Conservation (phyloP, 129 eudicot genomes). For the Centrapalus pauciflorus region DNA sequence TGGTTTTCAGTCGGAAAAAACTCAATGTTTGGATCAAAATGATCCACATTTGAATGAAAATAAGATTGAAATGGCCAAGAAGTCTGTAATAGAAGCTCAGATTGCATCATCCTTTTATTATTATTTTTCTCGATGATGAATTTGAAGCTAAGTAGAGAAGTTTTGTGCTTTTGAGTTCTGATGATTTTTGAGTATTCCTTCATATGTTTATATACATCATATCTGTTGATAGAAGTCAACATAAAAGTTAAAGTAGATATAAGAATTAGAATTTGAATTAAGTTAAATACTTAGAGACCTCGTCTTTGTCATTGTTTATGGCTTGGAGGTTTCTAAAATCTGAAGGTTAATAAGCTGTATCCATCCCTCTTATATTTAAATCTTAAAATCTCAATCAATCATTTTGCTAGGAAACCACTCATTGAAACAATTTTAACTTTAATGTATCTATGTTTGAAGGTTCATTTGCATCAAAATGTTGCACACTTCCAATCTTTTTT, state of each 20-base stretch:
- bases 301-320: slow-evolving; percentile 8
- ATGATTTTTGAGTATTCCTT: slow-evolving; percentile 13
- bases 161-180: slow-evolving; percentile 16
- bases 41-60: slow-evolving; percentile 28
- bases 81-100: slow-evolving; percentile 35
- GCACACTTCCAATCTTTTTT: no score
- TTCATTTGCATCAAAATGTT: no score
- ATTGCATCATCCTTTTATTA: slow-evolving; percentile 27
- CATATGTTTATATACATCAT: slow-evolving; percentile 26
- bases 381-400: slow-evolving; percentile 17
- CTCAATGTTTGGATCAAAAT: slow-evolving; percentile 8
- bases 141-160: slow-evolving; percentile 8
- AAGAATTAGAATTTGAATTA: slow-evolving; percentile 19
- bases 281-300: slow-evolving; percentile 25
- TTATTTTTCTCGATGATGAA: slow-evolving; percentile 14
- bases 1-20: neutral
- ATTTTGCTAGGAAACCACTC: neutral
- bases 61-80: slow-evolving; percentile 35
- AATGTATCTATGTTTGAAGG: neutral
- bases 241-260: slow-evolving; percentile 27
- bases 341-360: slow-evolving; percentile 21
- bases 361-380: slow-evolving; percentile 19
- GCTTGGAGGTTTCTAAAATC: slow-evolving; percentile 28
- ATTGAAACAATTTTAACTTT: slow-evolving; percentile 6
- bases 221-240: neutral